Evolutionary conservation across 1,139 yeast genomes (phyloP).

Genomic region (Kodamaea fungicola): DNA sequence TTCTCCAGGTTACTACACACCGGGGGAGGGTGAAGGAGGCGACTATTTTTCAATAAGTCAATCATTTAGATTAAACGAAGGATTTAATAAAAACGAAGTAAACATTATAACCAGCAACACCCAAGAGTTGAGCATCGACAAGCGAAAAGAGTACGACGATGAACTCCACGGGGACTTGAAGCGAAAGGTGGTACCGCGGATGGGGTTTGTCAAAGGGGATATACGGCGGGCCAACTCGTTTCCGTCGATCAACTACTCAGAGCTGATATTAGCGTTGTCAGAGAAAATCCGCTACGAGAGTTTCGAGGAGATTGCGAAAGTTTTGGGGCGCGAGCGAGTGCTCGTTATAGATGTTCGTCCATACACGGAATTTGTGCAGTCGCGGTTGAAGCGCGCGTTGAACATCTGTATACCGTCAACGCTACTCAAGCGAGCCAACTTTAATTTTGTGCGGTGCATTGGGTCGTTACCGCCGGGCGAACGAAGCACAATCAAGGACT

Average conservation of each 20-base stretch:
- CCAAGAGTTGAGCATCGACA: conserved; percentile 12
- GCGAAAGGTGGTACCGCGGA: conserved; percentile 3
- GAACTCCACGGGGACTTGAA: neutral
- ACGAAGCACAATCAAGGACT: conserved; percentile 23
- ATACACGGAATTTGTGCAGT: conserved; percentile 54
- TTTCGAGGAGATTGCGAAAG: neutral
- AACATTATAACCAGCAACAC: conserved; percentile 18
- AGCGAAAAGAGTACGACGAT: conserved; percentile 3
- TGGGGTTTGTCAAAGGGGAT: conserved; percentile 8
- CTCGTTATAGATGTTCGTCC: conserved; percentile 69
- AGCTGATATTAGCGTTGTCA: conserved; percentile 11
- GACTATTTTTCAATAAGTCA: conserved; percentile 15
- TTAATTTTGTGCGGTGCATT: conserved; percentile 52
- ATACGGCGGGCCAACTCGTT: conserved; percentile 14
- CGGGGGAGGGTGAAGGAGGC: conserved; percentile 5
- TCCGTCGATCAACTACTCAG: conserved; percentile 11
- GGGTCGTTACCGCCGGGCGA: conserved; percentile 54
- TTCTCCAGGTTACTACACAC: conserved; percentile 15
- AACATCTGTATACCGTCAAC: conserved; percentile 80
- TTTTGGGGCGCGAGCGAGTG: conserved; percentile 15
- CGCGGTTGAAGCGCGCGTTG: conserved; percentile 53
- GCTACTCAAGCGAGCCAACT: conserved; percentile 63
- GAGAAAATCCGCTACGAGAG: conserved; percentile 3
- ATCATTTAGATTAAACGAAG: neutral
- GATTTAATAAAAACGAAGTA: neutral